These are phyloP conservation scores for Sporothrix schenckii DNA, from an alignment of 2,329 filamentous ascomycete species.

Conservation along the genomic window DNA sequence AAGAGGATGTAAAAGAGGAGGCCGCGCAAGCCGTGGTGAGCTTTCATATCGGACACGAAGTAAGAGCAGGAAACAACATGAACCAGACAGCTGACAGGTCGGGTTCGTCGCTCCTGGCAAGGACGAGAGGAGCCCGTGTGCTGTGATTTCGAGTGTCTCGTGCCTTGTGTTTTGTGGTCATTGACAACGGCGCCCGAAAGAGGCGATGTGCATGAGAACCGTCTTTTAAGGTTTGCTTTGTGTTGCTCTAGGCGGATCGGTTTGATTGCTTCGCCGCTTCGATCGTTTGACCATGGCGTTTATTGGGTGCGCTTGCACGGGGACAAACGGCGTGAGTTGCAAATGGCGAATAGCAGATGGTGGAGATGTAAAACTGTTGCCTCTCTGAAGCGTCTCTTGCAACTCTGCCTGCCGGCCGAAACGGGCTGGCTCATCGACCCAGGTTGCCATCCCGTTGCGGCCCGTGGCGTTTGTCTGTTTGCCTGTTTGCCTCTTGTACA, in stretches of 20 bases:
- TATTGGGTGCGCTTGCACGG: conserved; percentile 14
- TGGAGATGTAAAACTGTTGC: neutral
- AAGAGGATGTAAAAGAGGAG: neutral
- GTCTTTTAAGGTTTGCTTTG: too few relatives aligned
- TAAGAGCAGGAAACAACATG: neutral
- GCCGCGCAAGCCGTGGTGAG: conserved; percentile 15
- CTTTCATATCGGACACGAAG: conserved; percentile 8
- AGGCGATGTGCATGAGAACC: conserved; percentile 21
- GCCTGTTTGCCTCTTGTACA: conserved; percentile 7
- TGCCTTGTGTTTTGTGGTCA: conserved; percentile 15
- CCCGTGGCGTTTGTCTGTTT: conserved; percentile 24
- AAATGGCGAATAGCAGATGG: neutral
- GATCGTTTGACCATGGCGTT: conserved; percentile 5
- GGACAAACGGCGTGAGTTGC: neutral
- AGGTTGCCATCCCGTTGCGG: conserved; percentile 13
- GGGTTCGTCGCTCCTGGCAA: conserved; percentile 1
- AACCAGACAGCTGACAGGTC: neutral
- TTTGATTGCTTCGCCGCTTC: too few relatives aligned
- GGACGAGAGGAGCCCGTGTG: conserved; percentile 1
- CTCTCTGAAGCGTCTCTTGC: neutral
- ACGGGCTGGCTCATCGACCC: neutral
- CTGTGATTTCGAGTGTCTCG: neutral
- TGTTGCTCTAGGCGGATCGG: too few relatives aligned
- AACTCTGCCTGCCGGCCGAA: neutral
- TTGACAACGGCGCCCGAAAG: neutral